Base-by-base conservation (phyloP, 1,139 yeast species). In the Pichia sp. region DNA sequence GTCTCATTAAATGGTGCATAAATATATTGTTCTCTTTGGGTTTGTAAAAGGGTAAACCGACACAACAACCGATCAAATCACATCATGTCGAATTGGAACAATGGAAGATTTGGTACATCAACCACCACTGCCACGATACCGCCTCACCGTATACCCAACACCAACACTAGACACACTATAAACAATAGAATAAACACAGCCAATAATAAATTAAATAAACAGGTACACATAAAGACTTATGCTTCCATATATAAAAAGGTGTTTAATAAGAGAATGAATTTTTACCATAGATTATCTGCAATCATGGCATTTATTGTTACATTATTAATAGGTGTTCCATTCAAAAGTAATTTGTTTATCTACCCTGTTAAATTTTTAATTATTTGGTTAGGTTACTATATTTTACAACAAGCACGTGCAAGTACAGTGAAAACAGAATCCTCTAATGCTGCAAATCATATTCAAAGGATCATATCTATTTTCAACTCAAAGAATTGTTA, bases 341-440 rank as follows among this genome's bases (percentile, higher is more conserved):
- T 22, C 15, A 50, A 59, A 29, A 50, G 53, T 5, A 48, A 32
- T n/a, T 6, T 45, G 5, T 26, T 49, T 32, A 38, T 58, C 32
- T 50, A 62, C 32, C 61, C 65, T 3, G 42, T 62, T 6, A 65
- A 62, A 37, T 43, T 56, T 14, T n/a, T 59, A 1, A 18, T 59
- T 5, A 32, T 67, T 8, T 68, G 67, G 54, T 25, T 54, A 7
- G 66, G 69, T 0, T 60, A 69, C 31, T 57, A 66, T 32, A 43
- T 74, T 11, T 59, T 80, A 34, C 69, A 74, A 37, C 63, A 70
- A 37, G 61, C 75, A 8, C 68, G 86, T 48, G 70, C 71, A 41
- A 61, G 65, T 29, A 69, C 71, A 37, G 54, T 78, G 29, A 75
- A 73, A 29, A 80, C 78, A 6, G 74, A 74, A 23, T 70, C 66